A percentile compares a stretch with the other conserved stretches of the same genome.
phyloP scores from a whole-genome alignment of 257 asterid genomes.

The Nicotiana undulata region DNA sequence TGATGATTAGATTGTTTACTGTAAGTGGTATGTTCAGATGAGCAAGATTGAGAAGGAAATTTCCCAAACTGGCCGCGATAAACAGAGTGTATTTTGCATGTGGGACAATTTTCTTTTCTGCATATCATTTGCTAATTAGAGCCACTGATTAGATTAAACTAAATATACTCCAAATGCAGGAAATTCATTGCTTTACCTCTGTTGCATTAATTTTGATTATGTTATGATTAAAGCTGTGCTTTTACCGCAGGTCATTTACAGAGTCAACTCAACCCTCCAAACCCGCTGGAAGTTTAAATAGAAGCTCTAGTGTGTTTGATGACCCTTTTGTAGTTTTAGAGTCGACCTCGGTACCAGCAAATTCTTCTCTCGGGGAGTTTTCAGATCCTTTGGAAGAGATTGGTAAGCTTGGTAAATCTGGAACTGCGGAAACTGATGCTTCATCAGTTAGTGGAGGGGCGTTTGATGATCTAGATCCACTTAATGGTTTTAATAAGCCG shows the following conservation, averaged over 20 bases:
- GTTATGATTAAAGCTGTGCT: neutral
- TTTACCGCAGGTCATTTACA: conserved; percentile 47
- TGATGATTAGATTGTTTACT: neutral
- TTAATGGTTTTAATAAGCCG: conserved; percentile 45
- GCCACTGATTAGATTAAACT: neutral
- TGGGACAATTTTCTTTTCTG: neutral
- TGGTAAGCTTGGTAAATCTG: conserved; percentile 48
- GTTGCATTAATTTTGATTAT: neutral
- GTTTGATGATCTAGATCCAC: conserved; percentile 84
- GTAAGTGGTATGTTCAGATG: conserved; percentile 1
- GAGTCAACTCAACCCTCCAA: conserved; percentile 59
- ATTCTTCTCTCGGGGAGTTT: conserved; percentile 39
- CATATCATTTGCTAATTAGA: neutral
- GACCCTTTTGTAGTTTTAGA: conserved; percentile 73
- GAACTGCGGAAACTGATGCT: conserved; percentile 46
- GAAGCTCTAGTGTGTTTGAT: conserved; percentile 31
- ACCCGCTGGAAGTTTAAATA: conserved; percentile 42
- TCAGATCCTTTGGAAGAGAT: conserved; percentile 72
- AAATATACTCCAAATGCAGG: neutral
- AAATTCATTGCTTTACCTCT: neutral
- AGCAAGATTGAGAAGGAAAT: neutral
- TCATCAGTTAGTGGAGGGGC: conserved; percentile 53
- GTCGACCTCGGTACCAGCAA: conserved; percentile 42
- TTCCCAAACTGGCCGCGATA: neutral
- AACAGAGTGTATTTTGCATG: neutral